These are phyloP conservation scores for Lentinula lateritia DNA, from an alignment of 768 basidiomycete species.

Conservation along the genomic window DNA sequence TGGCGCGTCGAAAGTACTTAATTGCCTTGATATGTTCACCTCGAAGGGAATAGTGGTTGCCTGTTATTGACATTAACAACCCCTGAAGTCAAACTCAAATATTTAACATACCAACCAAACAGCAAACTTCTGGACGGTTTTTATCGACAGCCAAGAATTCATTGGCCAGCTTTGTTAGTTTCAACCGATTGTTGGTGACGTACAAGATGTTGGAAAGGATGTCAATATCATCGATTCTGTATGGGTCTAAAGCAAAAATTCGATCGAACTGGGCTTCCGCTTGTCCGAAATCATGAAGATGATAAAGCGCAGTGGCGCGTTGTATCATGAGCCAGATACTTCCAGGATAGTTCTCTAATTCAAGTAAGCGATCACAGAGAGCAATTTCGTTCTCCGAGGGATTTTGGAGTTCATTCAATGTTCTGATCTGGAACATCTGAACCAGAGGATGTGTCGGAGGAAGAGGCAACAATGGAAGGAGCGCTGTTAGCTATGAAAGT, in stretches of 20 bases:
- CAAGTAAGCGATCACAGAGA: constrained; percentile 74
- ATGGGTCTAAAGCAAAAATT: constrained; percentile 77
- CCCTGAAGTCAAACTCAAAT: neutral
- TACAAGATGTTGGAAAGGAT: constrained; percentile 96
- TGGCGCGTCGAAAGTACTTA: constrained; percentile 89
- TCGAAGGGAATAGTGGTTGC: constrained; percentile 95
- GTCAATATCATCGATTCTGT: constrained; percentile 91
- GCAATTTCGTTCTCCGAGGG: constrained; percentile 82
- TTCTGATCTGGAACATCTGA: constrained; percentile 80
- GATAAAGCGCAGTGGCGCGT: constrained; percentile 82
- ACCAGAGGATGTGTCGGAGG: constrained; percentile 42
- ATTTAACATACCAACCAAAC: constrained; percentile 73
- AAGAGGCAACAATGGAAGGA: constrained; percentile 44
- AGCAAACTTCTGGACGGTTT: constrained; percentile 94
- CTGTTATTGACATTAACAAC: constrained; percentile 33
- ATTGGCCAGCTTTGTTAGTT: constrained; percentile 87
- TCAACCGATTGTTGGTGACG: constrained; percentile 84
- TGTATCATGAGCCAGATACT: constrained; percentile 85
- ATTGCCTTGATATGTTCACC: constrained; percentile 95
- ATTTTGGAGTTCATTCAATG: constrained; percentile 83
- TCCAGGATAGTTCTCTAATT: constrained; percentile 67
- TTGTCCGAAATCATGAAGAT: constrained; percentile 85
- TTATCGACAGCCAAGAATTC: constrained; percentile 86
- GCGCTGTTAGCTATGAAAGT: constrained; percentile 35
- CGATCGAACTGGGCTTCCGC: constrained; percentile 84